Evolutionary conservation across 306 rosid species (phyloP).

Genomic region (Quercus engelmannii): DNA sequence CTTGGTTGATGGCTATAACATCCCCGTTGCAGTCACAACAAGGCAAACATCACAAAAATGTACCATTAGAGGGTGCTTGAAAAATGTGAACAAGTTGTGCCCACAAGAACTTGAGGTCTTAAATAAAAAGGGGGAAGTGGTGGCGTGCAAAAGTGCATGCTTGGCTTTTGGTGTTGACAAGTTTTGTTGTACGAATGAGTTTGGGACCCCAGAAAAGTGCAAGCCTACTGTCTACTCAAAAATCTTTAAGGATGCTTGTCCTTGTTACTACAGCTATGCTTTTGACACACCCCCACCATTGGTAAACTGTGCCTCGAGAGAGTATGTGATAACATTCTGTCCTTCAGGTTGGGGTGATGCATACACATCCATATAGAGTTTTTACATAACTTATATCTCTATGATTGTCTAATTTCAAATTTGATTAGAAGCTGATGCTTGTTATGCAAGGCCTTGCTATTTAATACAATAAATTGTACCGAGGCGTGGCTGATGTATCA

Average conservation of each 20-base stretch:
- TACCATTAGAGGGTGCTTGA: slow-evolving; percentile 51
- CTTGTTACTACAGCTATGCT: slow-evolving; percentile 70
- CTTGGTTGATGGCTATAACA: slow-evolving; percentile 80
- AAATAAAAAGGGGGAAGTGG: slow-evolving; percentile 45
- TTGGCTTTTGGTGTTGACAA: slow-evolving; percentile 66
- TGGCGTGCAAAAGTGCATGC: slow-evolving; percentile 88
- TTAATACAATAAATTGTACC: background rate
- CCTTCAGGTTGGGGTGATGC: slow-evolving; percentile 56
- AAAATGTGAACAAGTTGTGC: slow-evolving; percentile 49
- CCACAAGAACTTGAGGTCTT: slow-evolving; percentile 59
- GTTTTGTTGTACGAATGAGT: slow-evolving; percentile 71
- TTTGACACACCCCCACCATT: slow-evolving; percentile 67
- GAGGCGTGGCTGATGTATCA: too few relatives aligned
- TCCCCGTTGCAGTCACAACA: slow-evolving; percentile 49
- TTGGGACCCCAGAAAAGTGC: slow-evolving; percentile 60
- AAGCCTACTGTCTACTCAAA: slow-evolving; percentile 67
- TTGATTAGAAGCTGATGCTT: background rate
- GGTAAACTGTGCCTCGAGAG: slow-evolving; percentile 54
- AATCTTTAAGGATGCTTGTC: slow-evolving; percentile 79
- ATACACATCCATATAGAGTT: slow-evolving; percentile 20
- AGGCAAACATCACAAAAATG: slow-evolving; percentile 38
- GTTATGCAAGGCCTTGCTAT: background rate
- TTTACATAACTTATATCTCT: background rate
- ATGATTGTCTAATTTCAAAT: background rate
- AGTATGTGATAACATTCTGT: slow-evolving; percentile 63